Conservation (phyloP, 768 basidiomycete species). For the Amanita jacksonii region DNA sequence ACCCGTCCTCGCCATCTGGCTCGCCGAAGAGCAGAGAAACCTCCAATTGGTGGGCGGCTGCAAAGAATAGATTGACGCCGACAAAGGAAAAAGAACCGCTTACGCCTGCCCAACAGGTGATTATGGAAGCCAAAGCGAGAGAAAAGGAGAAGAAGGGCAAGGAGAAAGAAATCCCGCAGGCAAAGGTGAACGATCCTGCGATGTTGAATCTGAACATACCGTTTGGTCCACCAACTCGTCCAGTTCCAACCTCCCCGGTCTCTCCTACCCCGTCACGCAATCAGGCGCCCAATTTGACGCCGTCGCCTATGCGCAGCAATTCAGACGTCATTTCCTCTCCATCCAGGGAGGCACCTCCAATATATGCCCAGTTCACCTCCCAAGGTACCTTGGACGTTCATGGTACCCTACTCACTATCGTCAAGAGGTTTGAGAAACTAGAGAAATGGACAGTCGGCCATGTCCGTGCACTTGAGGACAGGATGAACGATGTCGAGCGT, state of each 20-base stretch:
- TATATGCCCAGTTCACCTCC: constrained; percentile 68
- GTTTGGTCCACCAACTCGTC: constrained; percentile 26
- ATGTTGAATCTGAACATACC: constrained; percentile 46
- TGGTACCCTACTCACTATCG: constrained; percentile 64
- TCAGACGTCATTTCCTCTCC: constrained; percentile 36
- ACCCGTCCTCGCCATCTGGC: constrained; percentile 52
- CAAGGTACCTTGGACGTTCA: constrained; percentile 69
- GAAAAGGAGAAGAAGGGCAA: constrained; percentile 45
- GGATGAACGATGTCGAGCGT: constrained; percentile 86
- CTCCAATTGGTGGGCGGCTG: constrained; percentile 60
- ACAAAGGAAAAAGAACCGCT: constrained; percentile 64
- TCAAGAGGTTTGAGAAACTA: constrained; percentile 78
- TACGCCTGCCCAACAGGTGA: constrained; percentile 81
- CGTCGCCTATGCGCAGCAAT: constrained; percentile 48
- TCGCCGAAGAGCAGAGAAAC: constrained; percentile 49
- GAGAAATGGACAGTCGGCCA: constrained; percentile 88
- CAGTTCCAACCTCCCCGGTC: constrained; percentile 57
- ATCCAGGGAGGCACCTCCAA: constrained; percentile 51
- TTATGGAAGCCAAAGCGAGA: constrained; percentile 60
- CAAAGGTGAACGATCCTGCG: constrained; percentile 49
- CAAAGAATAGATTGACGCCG: constrained; percentile 70
- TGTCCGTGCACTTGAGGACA: constrained; percentile 80
- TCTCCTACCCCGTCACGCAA: constrained; percentile 42
- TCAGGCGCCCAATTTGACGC: constrained; percentile 47
- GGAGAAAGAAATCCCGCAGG: constrained; percentile 37